phyloP scores from a whole-genome alignment of 2,329 filamentous ascomycete species.

The Juglanconis oblonga region DNA sequence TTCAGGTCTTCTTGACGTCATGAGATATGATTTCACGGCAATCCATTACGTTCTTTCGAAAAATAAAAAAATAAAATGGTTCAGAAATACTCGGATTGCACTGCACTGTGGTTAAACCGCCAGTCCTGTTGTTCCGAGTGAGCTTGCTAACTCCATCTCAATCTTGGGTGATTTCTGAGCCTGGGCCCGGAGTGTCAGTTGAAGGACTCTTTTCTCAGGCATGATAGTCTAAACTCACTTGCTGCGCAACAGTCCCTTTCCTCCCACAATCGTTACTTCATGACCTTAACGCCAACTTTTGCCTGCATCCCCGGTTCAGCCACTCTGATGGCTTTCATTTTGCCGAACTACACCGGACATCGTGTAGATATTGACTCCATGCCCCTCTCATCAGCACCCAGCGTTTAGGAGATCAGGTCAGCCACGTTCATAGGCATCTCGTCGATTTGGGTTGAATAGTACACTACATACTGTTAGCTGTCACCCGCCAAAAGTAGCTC shows the following conservation, averaged over 20 bases:
- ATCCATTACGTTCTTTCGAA: too few species aligned
- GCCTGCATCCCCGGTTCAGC: neutral
- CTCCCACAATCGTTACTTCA: constrained; percentile 14
- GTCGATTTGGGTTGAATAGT: constrained; percentile 99
- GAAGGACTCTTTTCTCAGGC: too few species aligned
- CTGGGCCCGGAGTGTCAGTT: neutral
- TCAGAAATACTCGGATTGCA: neutral
- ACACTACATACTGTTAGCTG: constrained; percentile 38
- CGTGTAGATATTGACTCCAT: neutral
- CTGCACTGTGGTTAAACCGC: too few species aligned
- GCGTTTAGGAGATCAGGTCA: constrained; percentile 62
- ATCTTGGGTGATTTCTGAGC: neutral
- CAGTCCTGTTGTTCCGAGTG: neutral
- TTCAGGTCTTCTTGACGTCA: too few species aligned
- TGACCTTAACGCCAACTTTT: constrained; percentile 3
- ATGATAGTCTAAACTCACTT: constrained; percentile 9
- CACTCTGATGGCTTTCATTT: neutral
- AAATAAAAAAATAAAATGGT: neutral
- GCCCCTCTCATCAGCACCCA: neutral
- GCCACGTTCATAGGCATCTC: constrained; percentile 98
- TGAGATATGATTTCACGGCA: too few species aligned
- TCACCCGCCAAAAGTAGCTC: neutral
- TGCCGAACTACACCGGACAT: neutral
- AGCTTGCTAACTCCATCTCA: neutral
- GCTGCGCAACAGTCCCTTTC: constrained; percentile 14